Percentiles rank a stretch among this genome's conserved stretches.
Conservation (phyloP, 441 rosid genomes). For the Brassica hybrid region DNA sequence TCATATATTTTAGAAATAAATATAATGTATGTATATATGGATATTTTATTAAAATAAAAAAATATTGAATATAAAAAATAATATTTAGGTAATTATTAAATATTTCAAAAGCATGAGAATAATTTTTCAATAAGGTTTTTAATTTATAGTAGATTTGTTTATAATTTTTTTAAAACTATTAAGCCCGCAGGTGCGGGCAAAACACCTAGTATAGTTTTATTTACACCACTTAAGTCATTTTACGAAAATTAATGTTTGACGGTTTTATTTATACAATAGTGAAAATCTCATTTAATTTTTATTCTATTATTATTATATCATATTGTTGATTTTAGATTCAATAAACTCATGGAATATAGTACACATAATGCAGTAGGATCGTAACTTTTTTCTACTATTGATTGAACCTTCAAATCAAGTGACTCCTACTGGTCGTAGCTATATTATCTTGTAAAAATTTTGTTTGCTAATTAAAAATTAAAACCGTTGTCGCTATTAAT, state of each 20-base stretch:
- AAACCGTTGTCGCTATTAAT: constrained; percentile 26
- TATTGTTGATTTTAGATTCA: not conserved
- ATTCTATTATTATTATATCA: not conserved
- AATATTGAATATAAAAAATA: too few relatives aligned
- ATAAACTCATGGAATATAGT: not conserved
- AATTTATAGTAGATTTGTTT: too few relatives aligned
- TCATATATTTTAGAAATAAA: too few relatives aligned
- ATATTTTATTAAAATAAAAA: too few relatives aligned
- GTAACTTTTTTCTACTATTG: constrained; percentile 21
- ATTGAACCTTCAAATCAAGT: constrained; percentile 23
- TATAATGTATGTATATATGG: too few relatives aligned
- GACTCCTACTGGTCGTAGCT: constrained; percentile 16
- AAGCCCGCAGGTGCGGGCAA: too few relatives aligned
- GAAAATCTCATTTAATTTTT: not conserved
- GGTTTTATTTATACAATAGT: not conserved
- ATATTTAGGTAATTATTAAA: too few relatives aligned
- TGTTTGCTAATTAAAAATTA: not conserved
- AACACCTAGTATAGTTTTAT: not conserved
- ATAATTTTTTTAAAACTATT: too few relatives aligned
- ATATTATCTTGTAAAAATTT: not conserved
- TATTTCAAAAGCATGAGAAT: too few relatives aligned
- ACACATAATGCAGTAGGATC: not conserved
- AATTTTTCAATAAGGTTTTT: too few relatives aligned
- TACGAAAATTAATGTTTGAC: not conserved
- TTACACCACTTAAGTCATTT: not conserved